These are phyloP conservation scores for Xylaria venustula DNA, from an alignment of 495 filamentous ascomycete species.

Conservation along the genomic window DNA sequence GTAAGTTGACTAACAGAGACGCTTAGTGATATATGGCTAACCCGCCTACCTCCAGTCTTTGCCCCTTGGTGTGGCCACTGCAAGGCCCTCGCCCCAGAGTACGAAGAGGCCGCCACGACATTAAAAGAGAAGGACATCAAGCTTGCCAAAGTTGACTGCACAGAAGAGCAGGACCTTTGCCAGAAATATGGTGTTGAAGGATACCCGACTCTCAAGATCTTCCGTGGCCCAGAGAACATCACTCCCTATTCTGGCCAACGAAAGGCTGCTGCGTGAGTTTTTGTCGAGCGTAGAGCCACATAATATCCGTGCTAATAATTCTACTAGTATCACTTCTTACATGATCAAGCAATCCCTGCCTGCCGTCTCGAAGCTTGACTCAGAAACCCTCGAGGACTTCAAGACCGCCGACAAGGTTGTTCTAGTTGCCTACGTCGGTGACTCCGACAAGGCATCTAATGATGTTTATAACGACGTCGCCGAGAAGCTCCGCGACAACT, in stretches of 20 bases:
- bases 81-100: constrained; percentile 81
- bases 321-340: constrained; percentile 83
- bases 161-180: constrained; percentile 89
- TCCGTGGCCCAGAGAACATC: constrained; percentile 85
- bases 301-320: constrained; percentile 28
- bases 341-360: constrained; percentile 99
- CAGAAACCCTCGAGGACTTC: constrained; percentile 86
- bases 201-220: constrained; percentile 98
- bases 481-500: constrained; percentile 82
- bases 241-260: constrained; percentile 83
- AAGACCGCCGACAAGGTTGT: constrained; percentile 98
- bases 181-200: constrained; percentile 87
- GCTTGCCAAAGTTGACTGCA: constrained; percentile 95
- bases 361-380: constrained; percentile 77
- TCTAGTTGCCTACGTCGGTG: constrained; percentile 80
- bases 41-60: constrained; percentile 50
- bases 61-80: constrained; percentile 79
- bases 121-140: constrained; percentile 94
- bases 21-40: constrained; percentile 2
- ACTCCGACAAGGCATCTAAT: constrained; percentile 81
- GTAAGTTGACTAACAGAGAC: constrained; percentile 44
- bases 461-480: constrained; percentile 77
- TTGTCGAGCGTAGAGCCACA: not conserved
- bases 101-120: constrained; percentile 86
- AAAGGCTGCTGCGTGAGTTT: constrained; percentile 82